Conservation (phyloP, 192 early-diverging fungal genomes). For the Podila minutissima region DNA sequence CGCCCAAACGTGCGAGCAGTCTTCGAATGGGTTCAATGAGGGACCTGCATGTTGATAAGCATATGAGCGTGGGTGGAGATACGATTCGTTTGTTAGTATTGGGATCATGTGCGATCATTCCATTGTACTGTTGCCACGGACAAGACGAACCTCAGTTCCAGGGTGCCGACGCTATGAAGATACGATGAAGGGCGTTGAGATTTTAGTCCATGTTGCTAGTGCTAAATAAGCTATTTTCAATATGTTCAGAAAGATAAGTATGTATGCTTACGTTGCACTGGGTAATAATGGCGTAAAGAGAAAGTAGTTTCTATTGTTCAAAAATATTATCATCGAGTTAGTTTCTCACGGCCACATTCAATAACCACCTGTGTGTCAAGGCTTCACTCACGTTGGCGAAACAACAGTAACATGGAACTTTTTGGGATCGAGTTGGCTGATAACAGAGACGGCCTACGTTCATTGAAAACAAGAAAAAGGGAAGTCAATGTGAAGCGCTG, state of each 20-base stretch:
- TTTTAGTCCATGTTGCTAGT: too few species aligned
- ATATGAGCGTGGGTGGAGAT: background rate
- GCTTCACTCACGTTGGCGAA: conserved; percentile 47
- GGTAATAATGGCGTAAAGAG: conserved; percentile 64
- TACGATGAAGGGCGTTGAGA: too few species aligned
- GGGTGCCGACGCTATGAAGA: conserved; percentile 59
- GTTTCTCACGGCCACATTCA: background rate
- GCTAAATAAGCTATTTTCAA: background rate
- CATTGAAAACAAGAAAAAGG: background rate
- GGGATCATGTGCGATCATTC: background rate
- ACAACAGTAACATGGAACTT: conserved; percentile 65
- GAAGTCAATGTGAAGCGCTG: too few species aligned
- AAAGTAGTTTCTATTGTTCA: conserved; percentile 60
- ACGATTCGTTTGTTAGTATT: background rate
- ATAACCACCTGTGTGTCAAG: background rate
- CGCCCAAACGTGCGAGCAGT: conserved; percentile 49
- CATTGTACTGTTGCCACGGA: background rate
- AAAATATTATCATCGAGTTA: background rate
- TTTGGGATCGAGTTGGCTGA: conserved; percentile 62
- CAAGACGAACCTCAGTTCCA: conserved; percentile 58
- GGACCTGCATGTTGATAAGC: conserved; percentile 44
- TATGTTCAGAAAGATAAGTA: background rate
- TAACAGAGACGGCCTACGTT: conserved; percentile 52
- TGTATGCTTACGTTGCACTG: conserved; percentile 53
- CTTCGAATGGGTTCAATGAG: conserved; percentile 65